Evolutionary conservation across 2,329 filamentous ascomycete species (phyloP).

Genomic region (Stachybotrys elegans): DNA sequence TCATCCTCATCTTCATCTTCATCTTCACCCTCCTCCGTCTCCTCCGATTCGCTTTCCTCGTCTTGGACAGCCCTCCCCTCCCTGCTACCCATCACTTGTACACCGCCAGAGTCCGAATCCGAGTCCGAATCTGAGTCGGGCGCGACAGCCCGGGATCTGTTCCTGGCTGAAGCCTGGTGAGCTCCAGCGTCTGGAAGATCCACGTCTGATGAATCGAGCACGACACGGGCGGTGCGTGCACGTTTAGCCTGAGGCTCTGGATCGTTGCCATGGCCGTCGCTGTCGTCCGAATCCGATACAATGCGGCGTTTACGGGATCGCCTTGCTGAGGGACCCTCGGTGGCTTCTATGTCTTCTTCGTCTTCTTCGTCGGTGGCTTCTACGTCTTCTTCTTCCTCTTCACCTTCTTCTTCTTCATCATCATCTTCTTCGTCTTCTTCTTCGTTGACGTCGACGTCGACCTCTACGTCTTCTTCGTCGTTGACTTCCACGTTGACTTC

Average conservation of each 20-base stretch:
- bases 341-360: neutral
- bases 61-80: neutral
- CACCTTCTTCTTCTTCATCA: slow-evolving; percentile 9
- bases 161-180: neutral
- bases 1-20: slow-evolving; percentile 7
- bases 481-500: slow-evolving; percentile 16
- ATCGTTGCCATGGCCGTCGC: slow-evolving; percentile 15
- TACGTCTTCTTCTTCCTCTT: slow-evolving; percentile 14
- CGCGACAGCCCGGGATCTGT: neutral
- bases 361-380: neutral
- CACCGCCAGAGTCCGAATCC: neutral
- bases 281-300: slow-evolving; percentile 25
- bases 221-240: slow-evolving; percentile 12
- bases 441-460: slow-evolving; percentile 15
- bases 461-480: slow-evolving; percentile 6
- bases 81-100: too few relatives aligned
- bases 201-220: slow-evolving; percentile 15
- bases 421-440: slow-evolving; percentile 4
- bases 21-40: slow-evolving; percentile 5
- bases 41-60: slow-evolving; percentile 10
- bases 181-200: slow-evolving; percentile 6
- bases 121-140: slow-evolving; percentile 1
- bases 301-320: slow-evolving; percentile 21
- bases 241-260: slow-evolving; percentile 17
- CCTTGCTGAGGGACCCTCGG: slow-evolving; percentile 1